Conservation (phyloP, 2,329 filamentous ascomycete species). For the Chrysoporthe deuterocubensis region DNA sequence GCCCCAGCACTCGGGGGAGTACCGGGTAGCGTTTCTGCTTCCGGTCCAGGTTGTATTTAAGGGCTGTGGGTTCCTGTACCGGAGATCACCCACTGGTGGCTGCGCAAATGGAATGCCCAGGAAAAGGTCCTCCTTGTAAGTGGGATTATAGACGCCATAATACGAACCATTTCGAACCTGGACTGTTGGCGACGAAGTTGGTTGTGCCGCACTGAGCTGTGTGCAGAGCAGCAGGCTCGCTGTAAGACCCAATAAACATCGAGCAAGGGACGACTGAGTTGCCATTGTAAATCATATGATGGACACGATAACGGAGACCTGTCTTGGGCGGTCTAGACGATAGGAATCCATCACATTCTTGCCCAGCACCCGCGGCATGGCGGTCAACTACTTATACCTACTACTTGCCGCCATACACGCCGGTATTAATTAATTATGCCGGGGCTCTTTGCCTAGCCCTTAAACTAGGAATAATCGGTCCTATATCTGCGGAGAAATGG, state of each 20-base stretch:
- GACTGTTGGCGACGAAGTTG: conserved; percentile 7
- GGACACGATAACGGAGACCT: background rate
- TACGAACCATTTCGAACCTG: conserved; percentile 41
- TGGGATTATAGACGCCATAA: conserved; percentile 37
- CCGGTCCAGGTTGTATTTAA: conserved; percentile 49
- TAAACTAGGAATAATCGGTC: background rate
- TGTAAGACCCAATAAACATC: background rate
- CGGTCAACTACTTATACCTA: background rate
- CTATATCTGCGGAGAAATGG: background rate
- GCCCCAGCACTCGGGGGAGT: conserved; percentile 53
- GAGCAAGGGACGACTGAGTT: background rate
- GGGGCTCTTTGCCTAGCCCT: background rate
- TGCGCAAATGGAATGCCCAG: conserved; percentile 61
- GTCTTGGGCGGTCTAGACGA: background rate
- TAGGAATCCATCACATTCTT: background rate
- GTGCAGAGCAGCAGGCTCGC: background rate
- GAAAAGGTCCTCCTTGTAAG: conserved; percentile 54
- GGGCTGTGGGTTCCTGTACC: conserved; percentile 35
- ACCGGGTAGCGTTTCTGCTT: conserved; percentile 46
- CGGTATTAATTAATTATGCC: background rate
- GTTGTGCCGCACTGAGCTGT: background rate
- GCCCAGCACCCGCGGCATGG: background rate
- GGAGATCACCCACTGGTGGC: conserved; percentile 40
- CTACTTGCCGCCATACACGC: background rate
- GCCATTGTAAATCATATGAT: background rate